A percentile compares a stretch with the other conserved stretches of the same genome.
Evolutionary conservation across 148 eudicot species (phyloP).

Genomic region (Rhododendron molle): DNA sequence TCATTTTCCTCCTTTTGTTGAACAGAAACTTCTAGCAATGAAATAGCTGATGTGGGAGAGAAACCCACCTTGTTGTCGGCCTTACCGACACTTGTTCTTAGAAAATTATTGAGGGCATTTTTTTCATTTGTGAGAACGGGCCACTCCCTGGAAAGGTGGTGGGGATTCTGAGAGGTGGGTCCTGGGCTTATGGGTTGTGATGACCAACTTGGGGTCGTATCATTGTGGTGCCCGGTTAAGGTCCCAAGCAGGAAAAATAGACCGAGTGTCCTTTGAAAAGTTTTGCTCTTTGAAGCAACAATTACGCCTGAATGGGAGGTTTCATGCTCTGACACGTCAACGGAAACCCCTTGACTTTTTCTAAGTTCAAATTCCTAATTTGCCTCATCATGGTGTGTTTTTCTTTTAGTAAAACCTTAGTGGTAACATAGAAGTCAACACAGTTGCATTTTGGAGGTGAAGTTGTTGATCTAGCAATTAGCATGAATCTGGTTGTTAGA

Average conservation of each 20-base stretch:
- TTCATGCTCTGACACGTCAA: neutral
- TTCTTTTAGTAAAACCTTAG: neutral
- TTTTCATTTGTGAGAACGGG: conserved; percentile 12
- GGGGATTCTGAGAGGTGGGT: neutral
- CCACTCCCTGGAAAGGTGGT: neutral
- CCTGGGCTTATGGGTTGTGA: neutral
- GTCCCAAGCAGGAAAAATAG: neutral
- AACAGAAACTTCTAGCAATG: neutral
- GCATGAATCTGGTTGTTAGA: neutral
- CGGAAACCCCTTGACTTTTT: neutral
- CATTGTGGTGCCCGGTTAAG: neutral
- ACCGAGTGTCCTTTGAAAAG: neutral
- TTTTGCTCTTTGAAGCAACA: neutral
- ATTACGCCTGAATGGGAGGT: neutral
- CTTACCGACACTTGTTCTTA: conserved; percentile 28
- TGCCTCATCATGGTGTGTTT: neutral
- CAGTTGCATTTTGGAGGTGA: neutral
- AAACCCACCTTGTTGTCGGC: conserved; percentile 10
- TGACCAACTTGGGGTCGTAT: neutral
- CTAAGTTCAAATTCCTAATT: neutral
- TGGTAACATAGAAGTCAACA: neutral
- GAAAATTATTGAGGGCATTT: conserved; percentile 2
- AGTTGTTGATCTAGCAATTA: neutral
- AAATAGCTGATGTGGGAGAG: conserved; percentile 4
- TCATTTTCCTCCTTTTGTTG: conserved; percentile 23